Evolutionary conservation across 345 rosid genomes (phyloP).

Genomic region (Linum tenue): DNA sequence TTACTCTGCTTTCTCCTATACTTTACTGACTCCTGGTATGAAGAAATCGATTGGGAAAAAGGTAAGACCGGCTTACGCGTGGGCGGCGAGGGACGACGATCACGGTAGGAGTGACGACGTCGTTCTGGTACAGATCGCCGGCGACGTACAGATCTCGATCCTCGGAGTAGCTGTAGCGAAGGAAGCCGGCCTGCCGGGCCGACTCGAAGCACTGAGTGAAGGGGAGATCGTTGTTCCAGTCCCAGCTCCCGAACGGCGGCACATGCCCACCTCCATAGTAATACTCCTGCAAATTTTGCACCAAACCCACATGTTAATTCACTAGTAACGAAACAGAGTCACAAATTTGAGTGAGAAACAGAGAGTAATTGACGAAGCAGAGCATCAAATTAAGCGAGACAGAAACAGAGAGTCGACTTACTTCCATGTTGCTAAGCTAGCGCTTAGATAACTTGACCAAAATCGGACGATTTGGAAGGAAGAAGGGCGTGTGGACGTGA

Average conservation of each 20-base stretch:
- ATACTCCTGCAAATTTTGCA: slow-evolving; percentile 19
- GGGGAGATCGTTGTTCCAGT: slow-evolving; percentile 74
- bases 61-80: slow-evolving; percentile 30
- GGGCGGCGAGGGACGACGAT: slow-evolving; percentile 89
- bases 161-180: slow-evolving; percentile 60
- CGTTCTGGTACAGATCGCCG: slow-evolving; percentile 74
- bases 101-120: slow-evolving; percentile 75
- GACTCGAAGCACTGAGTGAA: slow-evolving; percentile 92
- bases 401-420: background rate
- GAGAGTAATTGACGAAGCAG: no score
- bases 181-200: slow-evolving; percentile 53
- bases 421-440: slow-evolving; percentile 11
- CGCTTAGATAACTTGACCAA: slow-evolving; percentile 10
- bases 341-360: background rate
- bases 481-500: background rate
- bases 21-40: background rate
- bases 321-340: background rate
- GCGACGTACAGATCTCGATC: slow-evolving; percentile 89
- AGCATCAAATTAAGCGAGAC: background rate
- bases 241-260: slow-evolving; percentile 98
- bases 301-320: no score
- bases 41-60: background rate
- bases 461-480: background rate
- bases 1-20: background rate
- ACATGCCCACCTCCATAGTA: slow-evolving; percentile 54